Evolutionary conservation across 208 protist genomes (phyloP).

Genomic region (Porcisia deanei): DNA sequence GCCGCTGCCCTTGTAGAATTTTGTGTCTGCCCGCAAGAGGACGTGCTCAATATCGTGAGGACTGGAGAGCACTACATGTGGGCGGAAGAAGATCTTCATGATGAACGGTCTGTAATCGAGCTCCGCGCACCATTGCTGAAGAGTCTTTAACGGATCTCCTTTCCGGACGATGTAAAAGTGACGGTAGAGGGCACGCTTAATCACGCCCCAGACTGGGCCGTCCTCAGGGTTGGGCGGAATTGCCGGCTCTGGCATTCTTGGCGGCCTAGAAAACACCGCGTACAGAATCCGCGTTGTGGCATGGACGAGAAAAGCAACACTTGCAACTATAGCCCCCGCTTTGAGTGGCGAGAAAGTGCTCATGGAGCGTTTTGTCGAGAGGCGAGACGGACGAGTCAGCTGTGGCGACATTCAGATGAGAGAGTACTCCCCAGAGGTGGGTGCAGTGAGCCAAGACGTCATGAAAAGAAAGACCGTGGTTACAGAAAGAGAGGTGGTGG

Average conservation of each 20-base stretch:
- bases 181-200: slow-evolving; percentile 51
- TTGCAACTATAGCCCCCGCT: background rate
- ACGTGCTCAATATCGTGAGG: slow-evolving; percentile 52
- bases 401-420: background rate
- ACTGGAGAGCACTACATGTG: slow-evolving; percentile 54
- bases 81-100: slow-evolving; percentile 56
- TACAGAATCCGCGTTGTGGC: slow-evolving; percentile 25
- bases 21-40: slow-evolving; percentile 40
- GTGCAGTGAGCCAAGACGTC: background rate
- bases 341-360: slow-evolving; percentile 12
- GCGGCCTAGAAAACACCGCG: slow-evolving; percentile 27
- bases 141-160: slow-evolving; percentile 41
- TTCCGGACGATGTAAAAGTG: slow-evolving; percentile 60
- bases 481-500: background rate
- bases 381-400: background rate
- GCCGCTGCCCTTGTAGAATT: slow-evolving; percentile 44
- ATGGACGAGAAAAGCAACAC: slow-evolving; percentile 21
- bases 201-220: slow-evolving; percentile 32
- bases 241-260: slow-evolving; percentile 41
- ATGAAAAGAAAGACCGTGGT: background rate
- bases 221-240: slow-evolving; percentile 42
- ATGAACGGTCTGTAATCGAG: slow-evolving; percentile 54
- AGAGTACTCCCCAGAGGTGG: background rate
- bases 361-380: slow-evolving; percentile 4
- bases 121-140: slow-evolving; percentile 42